Evolutionary conservation across 495 filamentous ascomycete species (phyloP), one percentile per base, ranked within the genome.

Genomic region (Gamarada debralockiae): DNA sequence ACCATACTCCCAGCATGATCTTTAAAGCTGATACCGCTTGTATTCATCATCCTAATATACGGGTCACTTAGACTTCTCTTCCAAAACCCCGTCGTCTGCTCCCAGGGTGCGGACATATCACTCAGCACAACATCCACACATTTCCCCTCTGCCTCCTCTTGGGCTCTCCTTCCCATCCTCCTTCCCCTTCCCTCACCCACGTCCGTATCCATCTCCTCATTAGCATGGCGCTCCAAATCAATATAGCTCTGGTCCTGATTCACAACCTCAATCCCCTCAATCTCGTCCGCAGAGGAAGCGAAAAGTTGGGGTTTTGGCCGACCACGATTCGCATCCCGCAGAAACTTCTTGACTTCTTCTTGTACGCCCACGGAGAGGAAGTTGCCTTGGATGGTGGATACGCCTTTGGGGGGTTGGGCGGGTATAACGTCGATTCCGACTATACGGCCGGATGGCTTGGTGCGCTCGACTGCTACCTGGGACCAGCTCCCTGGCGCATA

Each of bases 71-170:
- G 77, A 73, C 83, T 93, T 70, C 79, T 88, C 72, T 85, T 84
- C 74, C 82, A 85, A 71, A 85, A 90, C 36, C 86, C 86, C 62
- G 79, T 78, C 27, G 79, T 83, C 74, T 88, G 85, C 58, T 77
- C 70, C 90, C 90, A 96, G 88, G 93, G 92, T 74, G 77, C 92
- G 73, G 82, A 98, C 93, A 98, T 98, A 84, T 98, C 93, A 78
- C 89, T 95, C 60, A 98, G 72, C 61, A 98, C 87, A 62, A 98
- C 87, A 81, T 97, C 89, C 37, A 96, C 92, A 29, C 63, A 84
- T 83, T 56, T 76, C 76, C 60, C 51, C 4, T 29, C 46, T 15
- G 46, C 47, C 27, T 72, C 66, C 43, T 62, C 64, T 39, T 65
- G 34, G 12, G 55, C n/a, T 53, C 49, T 53, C 40, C 37, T 40